Evolutionary conservation across 176 grass and related monocot species (phyloP).

Genomic region (Oryza brachyantha): DNA sequence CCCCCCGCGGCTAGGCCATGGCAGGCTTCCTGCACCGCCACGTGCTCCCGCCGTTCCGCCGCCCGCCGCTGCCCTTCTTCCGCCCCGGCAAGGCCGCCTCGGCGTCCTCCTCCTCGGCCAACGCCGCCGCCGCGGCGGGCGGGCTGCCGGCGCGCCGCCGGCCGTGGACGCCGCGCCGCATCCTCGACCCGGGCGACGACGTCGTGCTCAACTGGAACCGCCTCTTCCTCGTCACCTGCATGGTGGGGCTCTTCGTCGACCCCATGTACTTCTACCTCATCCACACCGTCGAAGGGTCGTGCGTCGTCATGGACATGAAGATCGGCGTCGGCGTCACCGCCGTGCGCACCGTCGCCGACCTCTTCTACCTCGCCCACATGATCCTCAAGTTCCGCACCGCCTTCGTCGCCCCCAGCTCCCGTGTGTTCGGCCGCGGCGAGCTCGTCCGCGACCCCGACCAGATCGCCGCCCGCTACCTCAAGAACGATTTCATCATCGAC

Average conservation of each 20-base stretch:
- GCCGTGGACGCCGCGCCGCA: constrained; percentile 66
- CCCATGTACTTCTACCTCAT: constrained; percentile 97
- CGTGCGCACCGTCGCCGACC: constrained; percentile 64
- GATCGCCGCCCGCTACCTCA: constrained; percentile 84
- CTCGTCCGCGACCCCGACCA: constrained; percentile 82
- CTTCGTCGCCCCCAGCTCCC: constrained; percentile 76
- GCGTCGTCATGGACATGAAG: constrained; percentile 59
- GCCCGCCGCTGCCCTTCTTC: constrained; percentile 55
- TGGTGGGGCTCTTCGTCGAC: constrained; percentile 79
- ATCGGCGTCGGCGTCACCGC: constrained; percentile 62
- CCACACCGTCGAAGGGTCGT: constrained; percentile 38
- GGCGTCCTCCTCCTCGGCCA: not conserved
- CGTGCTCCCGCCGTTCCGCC: constrained; percentile 60
- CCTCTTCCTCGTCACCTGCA: constrained; percentile 74
- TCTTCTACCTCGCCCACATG: constrained; percentile 84
- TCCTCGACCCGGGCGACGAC: constrained; percentile 90
- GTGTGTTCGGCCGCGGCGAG: constrained; percentile 82
- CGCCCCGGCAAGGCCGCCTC: not conserved
- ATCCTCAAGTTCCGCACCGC: constrained; percentile 94
- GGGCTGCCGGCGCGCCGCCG: constrained; percentile 9
- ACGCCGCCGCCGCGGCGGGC: not conserved
- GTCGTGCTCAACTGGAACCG: constrained; percentile 79
- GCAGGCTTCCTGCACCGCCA: constrained; percentile 52
- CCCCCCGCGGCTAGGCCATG: constrained; percentile 15
- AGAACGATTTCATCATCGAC: constrained; percentile 90